Conservation (phyloP, 495 filamentous ascomycete genomes). For the Sabuloglossum arenarium region DNA sequence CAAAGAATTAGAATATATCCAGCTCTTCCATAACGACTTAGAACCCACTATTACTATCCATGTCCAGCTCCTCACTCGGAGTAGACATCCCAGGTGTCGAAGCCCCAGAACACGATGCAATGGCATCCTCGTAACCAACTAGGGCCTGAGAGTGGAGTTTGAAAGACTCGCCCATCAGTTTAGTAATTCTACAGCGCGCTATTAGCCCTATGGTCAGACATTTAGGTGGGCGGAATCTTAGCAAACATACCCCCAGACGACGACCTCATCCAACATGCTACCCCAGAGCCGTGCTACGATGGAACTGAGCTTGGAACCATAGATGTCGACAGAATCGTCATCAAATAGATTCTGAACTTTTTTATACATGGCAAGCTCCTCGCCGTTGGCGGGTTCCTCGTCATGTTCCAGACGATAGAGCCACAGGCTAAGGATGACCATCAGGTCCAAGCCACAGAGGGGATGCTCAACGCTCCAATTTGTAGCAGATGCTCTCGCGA, state of each 20-base stretch:
- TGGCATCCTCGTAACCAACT: conserved; percentile 72
- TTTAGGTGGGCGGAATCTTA: background rate
- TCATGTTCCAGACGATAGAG: conserved; percentile 98
- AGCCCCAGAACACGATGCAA: conserved; percentile 10
- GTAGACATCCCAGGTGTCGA: conserved; percentile 1
- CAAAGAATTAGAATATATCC: background rate
- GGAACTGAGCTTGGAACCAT: conserved; percentile 66
- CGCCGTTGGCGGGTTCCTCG: conserved; percentile 65
- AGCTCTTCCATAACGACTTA: background rate
- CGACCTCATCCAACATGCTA: conserved; percentile 93
- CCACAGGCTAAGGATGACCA: conserved; percentile 97
- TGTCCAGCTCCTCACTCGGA: conserved; percentile 1
- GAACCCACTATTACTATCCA: background rate
- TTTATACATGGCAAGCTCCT: conserved; percentile 86
- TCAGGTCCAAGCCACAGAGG: conserved; percentile 87
- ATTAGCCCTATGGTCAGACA: conserved; percentile 22
- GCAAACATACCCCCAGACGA: conserved; percentile 78
- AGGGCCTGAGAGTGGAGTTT: conserved; percentile 90
- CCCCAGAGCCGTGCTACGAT: conserved; percentile 92
- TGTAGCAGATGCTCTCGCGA: conserved; percentile 84
- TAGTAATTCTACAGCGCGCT: conserved; percentile 52
- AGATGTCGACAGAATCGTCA: conserved; percentile 61
- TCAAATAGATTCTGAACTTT: conserved; percentile 86
- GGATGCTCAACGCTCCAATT: conserved; percentile 99
- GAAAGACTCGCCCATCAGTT: conserved; percentile 96